Conservation (phyloP, 305 asterid species). For the Fraxinus sp. region DNA sequence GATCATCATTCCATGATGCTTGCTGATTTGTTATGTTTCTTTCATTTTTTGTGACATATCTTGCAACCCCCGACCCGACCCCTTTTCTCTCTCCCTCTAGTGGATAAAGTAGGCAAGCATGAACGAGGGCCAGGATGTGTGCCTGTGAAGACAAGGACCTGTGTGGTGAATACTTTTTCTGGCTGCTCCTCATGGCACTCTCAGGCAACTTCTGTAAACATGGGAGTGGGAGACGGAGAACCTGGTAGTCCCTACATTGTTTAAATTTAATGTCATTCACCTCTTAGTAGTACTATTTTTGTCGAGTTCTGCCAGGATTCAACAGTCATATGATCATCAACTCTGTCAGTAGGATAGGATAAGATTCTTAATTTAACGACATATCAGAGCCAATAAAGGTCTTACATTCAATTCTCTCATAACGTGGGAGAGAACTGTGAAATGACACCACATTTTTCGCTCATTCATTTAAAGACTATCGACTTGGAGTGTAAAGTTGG, state of each 20-base stretch:
- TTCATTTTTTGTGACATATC: neutral
- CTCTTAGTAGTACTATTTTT: neutral
- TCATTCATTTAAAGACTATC: neutral
- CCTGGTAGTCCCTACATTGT: neutral
- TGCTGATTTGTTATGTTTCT: conserved; percentile 7
- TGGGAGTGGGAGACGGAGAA: neutral
- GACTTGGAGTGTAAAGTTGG: neutral
- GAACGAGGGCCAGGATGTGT: neutral
- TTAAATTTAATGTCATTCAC: neutral
- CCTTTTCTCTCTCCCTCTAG: neutral
- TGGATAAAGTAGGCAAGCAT: neutral
- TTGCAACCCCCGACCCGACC: neutral
- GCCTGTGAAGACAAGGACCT: neutral
- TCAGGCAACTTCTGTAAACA: neutral
- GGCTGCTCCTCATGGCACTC: neutral
- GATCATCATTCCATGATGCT: neutral
- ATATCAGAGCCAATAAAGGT: neutral
- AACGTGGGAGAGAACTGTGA: neutral
- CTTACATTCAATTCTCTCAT: neutral
- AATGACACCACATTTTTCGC: neutral
- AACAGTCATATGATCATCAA: neutral
- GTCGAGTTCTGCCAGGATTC: neutral
- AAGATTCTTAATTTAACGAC: neutral
- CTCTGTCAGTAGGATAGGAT: neutral
- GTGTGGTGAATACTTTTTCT: neutral